Conservation (phyloP, 192 early-diverging fungal species). For the Rhizophagus prolifer region DNA sequence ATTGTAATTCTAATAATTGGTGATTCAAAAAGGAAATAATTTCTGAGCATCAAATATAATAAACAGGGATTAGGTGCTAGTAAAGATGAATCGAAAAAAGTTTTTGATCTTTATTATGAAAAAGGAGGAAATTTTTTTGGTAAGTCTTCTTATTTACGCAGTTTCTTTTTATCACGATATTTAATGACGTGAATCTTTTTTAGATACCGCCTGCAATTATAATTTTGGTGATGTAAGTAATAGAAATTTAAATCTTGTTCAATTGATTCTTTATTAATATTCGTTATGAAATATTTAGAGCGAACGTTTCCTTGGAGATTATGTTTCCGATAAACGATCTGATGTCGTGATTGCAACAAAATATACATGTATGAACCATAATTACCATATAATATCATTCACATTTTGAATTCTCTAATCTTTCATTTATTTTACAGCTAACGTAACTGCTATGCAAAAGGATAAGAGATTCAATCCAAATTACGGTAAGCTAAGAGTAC, state of each 20-base stretch:
- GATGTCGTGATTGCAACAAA: slow-evolving; percentile 62
- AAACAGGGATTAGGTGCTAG: too few relatives aligned
- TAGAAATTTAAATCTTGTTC: background rate
- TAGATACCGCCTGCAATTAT: background rate
- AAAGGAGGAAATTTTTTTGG: slow-evolving; percentile 40
- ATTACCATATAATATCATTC: background rate
- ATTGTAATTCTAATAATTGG: too few relatives aligned
- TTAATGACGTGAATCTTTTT: background rate
- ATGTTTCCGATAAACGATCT: slow-evolving; percentile 51
- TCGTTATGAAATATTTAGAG: slow-evolving; percentile 11
- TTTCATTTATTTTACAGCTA: background rate
- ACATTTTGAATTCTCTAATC: background rate
- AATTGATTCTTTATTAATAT: background rate
- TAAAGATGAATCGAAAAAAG: slow-evolving; percentile 19
- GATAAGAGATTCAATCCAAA: background rate
- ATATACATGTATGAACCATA: slow-evolving; percentile 34
- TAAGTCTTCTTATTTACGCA: background rate
- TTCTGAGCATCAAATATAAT: too few relatives aligned
- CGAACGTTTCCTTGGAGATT: slow-evolving; percentile 59
- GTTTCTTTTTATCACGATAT: too few relatives aligned
- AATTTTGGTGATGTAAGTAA: slow-evolving; percentile 8
- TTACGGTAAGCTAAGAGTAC: background rate
- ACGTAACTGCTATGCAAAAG: background rate
- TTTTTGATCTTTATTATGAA: slow-evolving; percentile 38
- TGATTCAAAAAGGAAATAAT: too few relatives aligned